Evolutionary conservation across 371 early-diverging fungal species (phyloP).

Genomic region (Saksenaea oblongispora): DNA sequence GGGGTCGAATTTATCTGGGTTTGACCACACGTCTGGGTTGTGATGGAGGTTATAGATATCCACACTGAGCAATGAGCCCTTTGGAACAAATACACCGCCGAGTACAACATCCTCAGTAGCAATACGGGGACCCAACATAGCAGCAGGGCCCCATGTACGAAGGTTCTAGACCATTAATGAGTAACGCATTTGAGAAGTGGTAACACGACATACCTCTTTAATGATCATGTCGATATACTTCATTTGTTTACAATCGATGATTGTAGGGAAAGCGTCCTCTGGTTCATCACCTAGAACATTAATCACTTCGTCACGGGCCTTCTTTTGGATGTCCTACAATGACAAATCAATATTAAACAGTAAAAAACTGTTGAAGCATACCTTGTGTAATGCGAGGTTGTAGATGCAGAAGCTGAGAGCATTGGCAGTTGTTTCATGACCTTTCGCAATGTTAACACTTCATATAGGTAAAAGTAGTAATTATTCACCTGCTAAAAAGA

Average conservation of each 20-base stretch:
- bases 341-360: not conserved
- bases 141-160: constrained; percentile 12
- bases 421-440: constrained; percentile 20
- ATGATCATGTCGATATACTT: not conserved
- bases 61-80: constrained; percentile 13
- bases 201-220: not conserved
- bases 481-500: constrained; percentile 22
- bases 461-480: not conserved
- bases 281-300: constrained; percentile 11
- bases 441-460: constrained; percentile 2
- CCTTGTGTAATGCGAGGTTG: constrained; percentile 17
- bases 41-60: constrained; percentile 21
- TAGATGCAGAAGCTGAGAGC: constrained; percentile 20
- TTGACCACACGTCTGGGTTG: constrained; percentile 28
- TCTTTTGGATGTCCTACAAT: constrained; percentile 14
- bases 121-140: constrained; percentile 7
- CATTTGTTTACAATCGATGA: not conserved
- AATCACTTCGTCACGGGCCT: constrained; percentile 20
- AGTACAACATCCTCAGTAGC: constrained; percentile 14
- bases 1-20: constrained; percentile 43
- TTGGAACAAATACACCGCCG: constrained; percentile 17
- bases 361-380: not conserved
- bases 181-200: not conserved
- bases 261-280: constrained; percentile 1
- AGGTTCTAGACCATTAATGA: constrained; percentile 1